phyloP scores from a whole-genome alignment of 805 yeast species.

The Wickerhamomyces rabaulensis region DNA sequence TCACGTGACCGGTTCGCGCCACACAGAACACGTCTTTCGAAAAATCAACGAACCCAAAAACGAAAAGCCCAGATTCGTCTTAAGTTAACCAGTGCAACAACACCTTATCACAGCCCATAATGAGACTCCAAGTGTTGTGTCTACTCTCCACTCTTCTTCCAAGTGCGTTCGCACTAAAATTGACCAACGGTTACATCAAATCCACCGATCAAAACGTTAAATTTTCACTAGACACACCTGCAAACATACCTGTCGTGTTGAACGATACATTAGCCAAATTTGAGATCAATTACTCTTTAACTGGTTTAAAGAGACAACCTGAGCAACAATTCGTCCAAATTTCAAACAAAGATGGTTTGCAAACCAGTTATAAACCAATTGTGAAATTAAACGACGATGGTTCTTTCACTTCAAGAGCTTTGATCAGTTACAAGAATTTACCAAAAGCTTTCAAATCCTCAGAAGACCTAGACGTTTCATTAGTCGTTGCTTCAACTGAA shows the following conservation, averaged over 20 bases:
- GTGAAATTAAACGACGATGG: conserved; percentile 8
- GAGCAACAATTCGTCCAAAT: conserved; percentile 21
- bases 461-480: conserved; percentile 8
- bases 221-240: conserved; percentile 8
- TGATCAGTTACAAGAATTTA: conserved; percentile 16
- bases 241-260: conserved; percentile 10
- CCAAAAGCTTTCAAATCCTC: conserved; percentile 20
- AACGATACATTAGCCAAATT: conserved; percentile 12
- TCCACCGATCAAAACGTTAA: not conserved
- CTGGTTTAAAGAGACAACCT: conserved; percentile 17
- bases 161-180: not conserved
- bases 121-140: not conserved
- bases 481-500: conserved; percentile 16
- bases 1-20: not conserved
- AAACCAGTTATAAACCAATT: conserved; percentile 22
- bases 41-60: not conserved
- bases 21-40: not conserved
- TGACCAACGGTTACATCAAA: not conserved
- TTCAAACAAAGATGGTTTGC: conserved; percentile 17
- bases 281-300: conserved; percentile 15
- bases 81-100: not conserved
- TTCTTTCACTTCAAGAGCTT: conserved; percentile 10
- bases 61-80: not conserved
- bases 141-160: not conserved
- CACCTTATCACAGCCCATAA: not conserved